phyloP scores from a whole-genome alignment of 192 early-diverging fungal species.

The Coemansia sp. region DNA sequence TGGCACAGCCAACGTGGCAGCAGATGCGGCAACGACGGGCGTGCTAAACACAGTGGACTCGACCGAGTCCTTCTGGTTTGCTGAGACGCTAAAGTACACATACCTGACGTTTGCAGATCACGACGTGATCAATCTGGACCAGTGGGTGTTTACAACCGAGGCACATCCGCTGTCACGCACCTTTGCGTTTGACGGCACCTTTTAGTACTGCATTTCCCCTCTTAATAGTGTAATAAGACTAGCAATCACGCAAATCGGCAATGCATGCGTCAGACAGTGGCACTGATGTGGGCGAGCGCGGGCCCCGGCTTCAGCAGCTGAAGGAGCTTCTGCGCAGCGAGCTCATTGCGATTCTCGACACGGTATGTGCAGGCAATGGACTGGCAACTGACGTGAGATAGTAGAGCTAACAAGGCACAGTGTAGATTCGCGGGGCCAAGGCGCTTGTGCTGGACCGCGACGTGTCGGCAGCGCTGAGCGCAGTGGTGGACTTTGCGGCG shows the following conservation, averaged over 20 bases:
- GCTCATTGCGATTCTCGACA: constrained; percentile 50
- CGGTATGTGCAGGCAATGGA: constrained; percentile 20
- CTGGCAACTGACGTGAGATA: not conserved
- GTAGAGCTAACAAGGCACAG: not conserved
- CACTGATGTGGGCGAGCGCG: constrained; percentile 5
- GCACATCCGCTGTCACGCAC: constrained; percentile 74
- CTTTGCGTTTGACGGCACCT: constrained; percentile 41
- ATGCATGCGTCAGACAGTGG: constrained; percentile 4
- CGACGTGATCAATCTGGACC: constrained; percentile 66
- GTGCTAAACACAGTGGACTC: constrained; percentile 36
- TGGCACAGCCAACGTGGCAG: constrained; percentile 50
- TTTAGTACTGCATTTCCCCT: constrained; percentile 9
- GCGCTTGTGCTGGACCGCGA: constrained; percentile 85
- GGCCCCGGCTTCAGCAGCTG: constrained; percentile 33
- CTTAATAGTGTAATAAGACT: not conserved
- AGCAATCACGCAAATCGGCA: not conserved
- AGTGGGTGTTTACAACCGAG: constrained; percentile 95
- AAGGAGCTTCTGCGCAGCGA: constrained; percentile 44
- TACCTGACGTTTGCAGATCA: constrained; percentile 81
- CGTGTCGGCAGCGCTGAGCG: constrained; percentile 79
- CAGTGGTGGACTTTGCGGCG: constrained; percentile 83
- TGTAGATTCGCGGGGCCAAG: constrained; percentile 87
- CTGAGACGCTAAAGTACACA: constrained; percentile 91
- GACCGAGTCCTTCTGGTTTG: constrained; percentile 78
- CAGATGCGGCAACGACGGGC: constrained; percentile 32